Percentiles rank a stretch among this genome's conserved stretches.
phyloP scores from a whole-genome alignment of 345 rosid genomes.

The Nasturtium officinale region DNA sequence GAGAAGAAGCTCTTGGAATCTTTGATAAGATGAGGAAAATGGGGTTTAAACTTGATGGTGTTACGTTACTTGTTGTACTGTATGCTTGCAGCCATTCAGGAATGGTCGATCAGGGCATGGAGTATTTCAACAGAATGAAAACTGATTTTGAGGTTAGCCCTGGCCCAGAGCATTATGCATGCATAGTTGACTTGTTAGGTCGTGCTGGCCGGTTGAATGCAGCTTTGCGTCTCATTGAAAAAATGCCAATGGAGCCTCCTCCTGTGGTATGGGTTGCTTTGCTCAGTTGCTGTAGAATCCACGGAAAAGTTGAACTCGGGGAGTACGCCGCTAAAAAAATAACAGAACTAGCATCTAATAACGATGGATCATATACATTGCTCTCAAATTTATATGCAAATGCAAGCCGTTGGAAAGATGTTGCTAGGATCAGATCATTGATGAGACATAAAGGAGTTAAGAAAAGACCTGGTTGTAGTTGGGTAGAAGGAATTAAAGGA shows the following conservation, averaged over 20 bases:
- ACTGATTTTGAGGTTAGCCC: constrained; percentile 59
- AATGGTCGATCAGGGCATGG: constrained; percentile 71
- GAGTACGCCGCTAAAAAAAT: constrained; percentile 64
- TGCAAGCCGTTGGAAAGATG: constrained; percentile 86
- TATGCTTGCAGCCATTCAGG: constrained; percentile 95
- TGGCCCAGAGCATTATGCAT: constrained; percentile 75
- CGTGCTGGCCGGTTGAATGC: constrained; percentile 71
- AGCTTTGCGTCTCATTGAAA: constrained; percentile 61
- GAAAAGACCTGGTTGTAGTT: constrained; percentile 90
- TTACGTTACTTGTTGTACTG: constrained; percentile 72
- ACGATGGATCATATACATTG: constrained; percentile 75
- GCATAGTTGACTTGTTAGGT: constrained; percentile 81
- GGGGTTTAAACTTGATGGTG: constrained; percentile 63
- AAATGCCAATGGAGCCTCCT: constrained; percentile 76
- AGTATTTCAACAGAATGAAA: constrained; percentile 59
- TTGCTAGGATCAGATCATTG: constrained; percentile 65
- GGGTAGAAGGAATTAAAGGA: constrained; percentile 83
- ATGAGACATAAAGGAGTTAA: constrained; percentile 67
- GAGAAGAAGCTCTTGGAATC: constrained; percentile 63
- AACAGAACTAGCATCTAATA: constrained; percentile 55
- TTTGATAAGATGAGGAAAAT: constrained; percentile 61
- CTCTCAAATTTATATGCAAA: constrained; percentile 83
- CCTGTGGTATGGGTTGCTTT: constrained; percentile 72
- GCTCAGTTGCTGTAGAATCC: constrained; percentile 76
- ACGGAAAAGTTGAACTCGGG: constrained; percentile 76